Evolutionary conservation across 2,329 filamentous ascomycete genomes (phyloP).

Genomic region (Fusarium sp.): DNA sequence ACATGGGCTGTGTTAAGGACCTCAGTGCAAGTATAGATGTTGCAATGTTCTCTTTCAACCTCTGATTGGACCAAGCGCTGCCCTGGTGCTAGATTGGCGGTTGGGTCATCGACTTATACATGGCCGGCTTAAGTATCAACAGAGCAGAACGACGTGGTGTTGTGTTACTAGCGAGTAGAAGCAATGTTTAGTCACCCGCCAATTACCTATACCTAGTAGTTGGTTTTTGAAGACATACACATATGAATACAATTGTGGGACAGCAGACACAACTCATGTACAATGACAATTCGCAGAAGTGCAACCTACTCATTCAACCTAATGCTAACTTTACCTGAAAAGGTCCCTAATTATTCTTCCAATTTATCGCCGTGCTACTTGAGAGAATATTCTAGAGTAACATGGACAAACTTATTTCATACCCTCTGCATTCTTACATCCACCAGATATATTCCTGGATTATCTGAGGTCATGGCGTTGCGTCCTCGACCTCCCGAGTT

Average conservation of each 20-base stretch:
- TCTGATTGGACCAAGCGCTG: not conserved
- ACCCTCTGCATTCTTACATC: too few species aligned
- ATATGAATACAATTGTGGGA: not conserved
- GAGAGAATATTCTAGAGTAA: too few species aligned
- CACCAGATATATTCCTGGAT: too few species aligned
- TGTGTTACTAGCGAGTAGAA: not conserved
- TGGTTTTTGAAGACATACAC: not conserved
- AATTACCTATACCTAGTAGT: too few species aligned
- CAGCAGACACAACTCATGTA: not conserved
- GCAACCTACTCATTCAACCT: not conserved
- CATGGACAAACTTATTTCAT: too few species aligned
- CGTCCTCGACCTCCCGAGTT: not conserved
- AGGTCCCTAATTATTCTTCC: too few species aligned
- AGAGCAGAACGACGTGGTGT: not conserved
- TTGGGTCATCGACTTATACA: not conserved
- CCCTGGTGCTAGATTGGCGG: not conserved
- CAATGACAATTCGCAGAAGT: not conserved
- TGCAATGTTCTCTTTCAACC: not conserved
- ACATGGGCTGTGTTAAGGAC: not conserved
- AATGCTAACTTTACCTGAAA: not conserved
- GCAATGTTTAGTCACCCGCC: too few species aligned
- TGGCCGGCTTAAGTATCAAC: not conserved
- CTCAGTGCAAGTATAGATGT: not conserved
- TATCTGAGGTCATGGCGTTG: too few species aligned
- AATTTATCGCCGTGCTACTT: too few species aligned